Base-by-base conservation (phyloP, 1,139 yeast species). In the Pichia sp. region DNA sequence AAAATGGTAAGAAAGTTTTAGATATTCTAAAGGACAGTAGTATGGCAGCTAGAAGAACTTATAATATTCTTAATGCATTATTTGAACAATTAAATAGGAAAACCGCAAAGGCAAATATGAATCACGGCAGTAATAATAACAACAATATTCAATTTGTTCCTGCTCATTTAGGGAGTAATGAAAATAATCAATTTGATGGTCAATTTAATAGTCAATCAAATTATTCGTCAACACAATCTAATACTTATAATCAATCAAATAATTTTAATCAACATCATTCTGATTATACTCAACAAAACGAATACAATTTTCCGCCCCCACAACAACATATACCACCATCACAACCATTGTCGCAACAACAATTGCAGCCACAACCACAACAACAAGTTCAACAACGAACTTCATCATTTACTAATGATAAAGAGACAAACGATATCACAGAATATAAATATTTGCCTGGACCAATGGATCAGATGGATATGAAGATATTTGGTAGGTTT, bases 401-500 rank as follows among this genome's bases (percentile, higher is more conserved):
- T n/a, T n/a, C n/a, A n/a, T n/a, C n/a, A n/a, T n/a, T n/a, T n/a
- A 22, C 23, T 27, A 27, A 27, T 27, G 24, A 34, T 20, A 20
- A 18, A 7, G 16, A 13, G 12, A 22, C 39, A 23, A 50, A 48
- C 30, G 52, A 46, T 30, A 48, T 50, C 18, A 46, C 48, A 22
- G 58, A 61, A 38, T 62, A 63, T 39, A 59, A 62, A 43, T 85
- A 85, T 59, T 73, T 84, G 51, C 88, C 92, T 1, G 94, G 95
- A 6, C 82, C 85, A 20, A 82, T 87, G 72, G 96, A 87, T 63
- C 84, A 82, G 56, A 68, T 87, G 42, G 96, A 88, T 63, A 78
- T 87, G 52, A 92, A 86, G 61, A 74, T 88, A 15, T 87, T 88
- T 68, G 96, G 96, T 0, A 71, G 85, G 45, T 82, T 84, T 57